phyloP scores from a whole-genome alignment of 805 yeast species.

The Teunomyces cretensis region DNA sequence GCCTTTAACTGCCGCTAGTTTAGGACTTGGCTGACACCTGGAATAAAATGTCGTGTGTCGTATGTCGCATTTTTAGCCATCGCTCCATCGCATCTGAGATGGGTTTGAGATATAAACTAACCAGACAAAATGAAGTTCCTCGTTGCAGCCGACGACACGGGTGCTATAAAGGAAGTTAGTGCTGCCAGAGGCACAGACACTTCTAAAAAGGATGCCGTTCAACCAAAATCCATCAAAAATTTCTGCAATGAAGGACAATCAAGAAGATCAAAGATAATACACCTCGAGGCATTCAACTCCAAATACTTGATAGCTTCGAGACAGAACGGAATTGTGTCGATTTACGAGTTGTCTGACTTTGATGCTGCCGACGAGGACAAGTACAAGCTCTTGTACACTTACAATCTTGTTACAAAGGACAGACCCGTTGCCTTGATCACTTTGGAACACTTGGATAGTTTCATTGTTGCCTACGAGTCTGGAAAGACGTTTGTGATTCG shows the following conservation, averaged over 20 bases:
- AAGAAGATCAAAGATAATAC: constrained; percentile 33
- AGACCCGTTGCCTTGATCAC: constrained; percentile 33
- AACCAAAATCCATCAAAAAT: constrained; percentile 56
- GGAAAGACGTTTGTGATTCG: constrained; percentile 43
- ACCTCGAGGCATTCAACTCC: constrained; percentile 28
- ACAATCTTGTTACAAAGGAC: constrained; percentile 24
- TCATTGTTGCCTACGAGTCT: constrained; percentile 47
- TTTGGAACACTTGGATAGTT: constrained; percentile 27
- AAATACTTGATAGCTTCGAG: constrained; percentile 44
- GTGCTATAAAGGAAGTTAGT: constrained; percentile 60
- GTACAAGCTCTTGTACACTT: constrained; percentile 35
- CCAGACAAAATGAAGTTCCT: constrained; percentile 53
- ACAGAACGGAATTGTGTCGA: constrained; percentile 39
- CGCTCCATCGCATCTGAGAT: constrained; percentile 1
- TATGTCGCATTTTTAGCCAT: background rate
- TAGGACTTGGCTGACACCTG: background rate
- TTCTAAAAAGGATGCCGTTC: constrained; percentile 62
- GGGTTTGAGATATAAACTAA: background rate
- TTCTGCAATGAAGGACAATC: constrained; percentile 29
- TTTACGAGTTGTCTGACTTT: constrained; percentile 32
- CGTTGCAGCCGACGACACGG: constrained; percentile 66
- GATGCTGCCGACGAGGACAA: constrained; percentile 31
- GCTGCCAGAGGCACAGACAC: constrained; percentile 78
- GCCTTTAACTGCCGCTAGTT: no score
- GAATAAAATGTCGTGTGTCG: background rate